Evolutionary conservation across 2,329 filamentous ascomycete species (phyloP).

Genomic region (Exophiala bonariae): DNA sequence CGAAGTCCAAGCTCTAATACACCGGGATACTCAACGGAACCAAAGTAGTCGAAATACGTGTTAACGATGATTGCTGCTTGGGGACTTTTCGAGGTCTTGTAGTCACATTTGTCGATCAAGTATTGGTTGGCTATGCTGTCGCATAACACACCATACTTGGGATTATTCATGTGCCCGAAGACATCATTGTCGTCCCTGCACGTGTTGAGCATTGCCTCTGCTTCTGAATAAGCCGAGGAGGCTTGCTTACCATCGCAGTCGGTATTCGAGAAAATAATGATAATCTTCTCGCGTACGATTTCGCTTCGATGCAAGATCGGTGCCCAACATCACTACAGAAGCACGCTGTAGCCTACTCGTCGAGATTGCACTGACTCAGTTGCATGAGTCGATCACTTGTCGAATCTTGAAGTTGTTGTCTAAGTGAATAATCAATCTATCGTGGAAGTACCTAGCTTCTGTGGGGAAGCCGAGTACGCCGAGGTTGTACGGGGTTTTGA

Average conservation of each 20-base stretch:
- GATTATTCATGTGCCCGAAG: constrained; percentile 93
- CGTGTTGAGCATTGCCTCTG: not conserved
- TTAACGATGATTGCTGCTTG: constrained; percentile 84
- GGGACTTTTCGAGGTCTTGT: constrained; percentile 67
- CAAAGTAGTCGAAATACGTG: constrained; percentile 82
- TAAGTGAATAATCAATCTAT: no score
- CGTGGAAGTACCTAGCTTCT: no score
- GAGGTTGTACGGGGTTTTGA: no score
- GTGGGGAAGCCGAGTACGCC: no score
- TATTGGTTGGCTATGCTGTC: constrained; percentile 90
- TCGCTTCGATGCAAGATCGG: constrained; percentile 26
- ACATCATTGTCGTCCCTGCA: constrained; percentile 87
- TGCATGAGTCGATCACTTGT: no score
- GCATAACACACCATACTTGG: constrained; percentile 81
- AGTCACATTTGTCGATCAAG: constrained; percentile 73
- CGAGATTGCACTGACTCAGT: no score
- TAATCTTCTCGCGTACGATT: constrained; percentile 23
- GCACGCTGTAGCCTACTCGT: no score
- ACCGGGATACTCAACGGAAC: constrained; percentile 76
- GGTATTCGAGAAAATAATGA: constrained; percentile 25
- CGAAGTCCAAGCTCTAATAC: constrained; percentile 78
- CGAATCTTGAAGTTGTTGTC: no score
- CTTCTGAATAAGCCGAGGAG: no score
- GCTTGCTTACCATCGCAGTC: constrained; percentile 23
- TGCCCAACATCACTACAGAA: constrained; percentile 10